Evolutionary conservation across 2,329 filamentous ascomycete species (phyloP), one percentile per base, ranked within the genome.

Genomic region (Fonsecaea pedrosoi): DNA sequence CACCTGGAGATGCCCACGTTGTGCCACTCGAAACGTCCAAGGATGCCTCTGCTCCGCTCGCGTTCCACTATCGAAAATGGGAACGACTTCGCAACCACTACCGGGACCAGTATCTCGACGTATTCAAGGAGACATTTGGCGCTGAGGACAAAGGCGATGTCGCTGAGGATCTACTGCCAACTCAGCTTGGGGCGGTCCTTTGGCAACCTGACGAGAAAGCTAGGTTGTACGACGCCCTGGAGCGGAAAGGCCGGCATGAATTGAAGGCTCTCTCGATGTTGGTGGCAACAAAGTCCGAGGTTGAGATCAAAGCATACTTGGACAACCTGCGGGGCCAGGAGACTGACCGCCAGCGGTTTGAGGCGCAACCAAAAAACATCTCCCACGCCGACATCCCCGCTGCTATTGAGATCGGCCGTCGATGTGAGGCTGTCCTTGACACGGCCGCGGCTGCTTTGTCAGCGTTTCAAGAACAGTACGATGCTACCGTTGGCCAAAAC

Each of bases 171-270:
- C 37, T 70, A 8, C 48, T 34, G 13, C 66, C 77, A 60, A 73
- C 74, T 54, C 90, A 92, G 73, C 79, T 93, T 59, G 93, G 92
- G 25, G 82, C 87, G 32, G 87, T 89, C 0, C 71, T 78, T 10
- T 98, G 94, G 94, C 88, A 86, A 0, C 68, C 84, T 0, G 72
- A 80, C 0, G 94, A 97, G 74, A 96, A 96, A 75, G 80, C 84
- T 1, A 72, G 81, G 0, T 86, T 97, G 65, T 96, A 92, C 75
- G 81, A 85, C 13, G 84, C 86, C 0, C 77, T 96, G 2, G 82
- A 84, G 1, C 85, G 86, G 0, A 82, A 90, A 1, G 92, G 92
- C 0, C 84, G 81, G 60, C 84, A 87, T 71, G 82, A 92, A 68
- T 73, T 90, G 0, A 78, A 78, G 1, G 85, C 83, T 1, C 89